Evolutionary conservation across 768 basidiomycete genomes (phyloP).

Genomic region (Lentinula sp.): DNA sequence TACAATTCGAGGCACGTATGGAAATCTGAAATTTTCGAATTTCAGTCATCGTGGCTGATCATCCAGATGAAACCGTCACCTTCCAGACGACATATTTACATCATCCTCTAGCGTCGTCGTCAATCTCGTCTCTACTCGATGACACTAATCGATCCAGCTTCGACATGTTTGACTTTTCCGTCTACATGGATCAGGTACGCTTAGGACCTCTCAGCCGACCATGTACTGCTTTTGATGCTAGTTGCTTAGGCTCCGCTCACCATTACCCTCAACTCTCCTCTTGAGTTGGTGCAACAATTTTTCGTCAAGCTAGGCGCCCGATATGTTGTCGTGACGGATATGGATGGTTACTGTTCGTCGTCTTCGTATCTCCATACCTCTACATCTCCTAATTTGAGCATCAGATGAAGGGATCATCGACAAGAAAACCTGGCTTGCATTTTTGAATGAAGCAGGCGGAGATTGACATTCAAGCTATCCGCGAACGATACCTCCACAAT

Average conservation of each 20-base stretch:
- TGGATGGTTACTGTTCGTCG: constrained; percentile 71
- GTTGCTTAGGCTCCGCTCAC: constrained; percentile 72
- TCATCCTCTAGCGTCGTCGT: constrained; percentile 41
- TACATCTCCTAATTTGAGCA: not conserved
- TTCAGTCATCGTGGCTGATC: constrained; percentile 71
- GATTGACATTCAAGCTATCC: not conserved
- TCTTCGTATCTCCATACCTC: not conserved
- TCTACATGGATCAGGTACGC: constrained; percentile 84
- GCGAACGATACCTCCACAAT: not conserved
- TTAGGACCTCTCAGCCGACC: not conserved
- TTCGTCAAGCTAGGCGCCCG: constrained; percentile 92
- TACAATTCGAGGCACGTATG: not conserved
- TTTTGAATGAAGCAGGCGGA: constrained; percentile 47
- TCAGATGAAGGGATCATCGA: constrained; percentile 87
- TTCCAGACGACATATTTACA: constrained; percentile 50
- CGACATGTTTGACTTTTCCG: constrained; percentile 75
- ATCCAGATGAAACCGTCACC: constrained; percentile 57
- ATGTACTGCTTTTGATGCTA: not conserved
- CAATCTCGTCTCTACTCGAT: constrained; percentile 55
- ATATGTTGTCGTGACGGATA: constrained; percentile 81
- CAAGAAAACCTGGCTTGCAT: constrained; percentile 92
- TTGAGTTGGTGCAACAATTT: constrained; percentile 90
- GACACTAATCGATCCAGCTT: constrained; percentile 17
- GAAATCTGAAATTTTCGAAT: not conserved
- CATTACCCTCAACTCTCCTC: constrained; percentile 75